A percentile compares a stretch with the other conserved stretches of the same genome.
Conservation (phyloP, 139 green algal species). For the Micractinium conductrix region DNA sequence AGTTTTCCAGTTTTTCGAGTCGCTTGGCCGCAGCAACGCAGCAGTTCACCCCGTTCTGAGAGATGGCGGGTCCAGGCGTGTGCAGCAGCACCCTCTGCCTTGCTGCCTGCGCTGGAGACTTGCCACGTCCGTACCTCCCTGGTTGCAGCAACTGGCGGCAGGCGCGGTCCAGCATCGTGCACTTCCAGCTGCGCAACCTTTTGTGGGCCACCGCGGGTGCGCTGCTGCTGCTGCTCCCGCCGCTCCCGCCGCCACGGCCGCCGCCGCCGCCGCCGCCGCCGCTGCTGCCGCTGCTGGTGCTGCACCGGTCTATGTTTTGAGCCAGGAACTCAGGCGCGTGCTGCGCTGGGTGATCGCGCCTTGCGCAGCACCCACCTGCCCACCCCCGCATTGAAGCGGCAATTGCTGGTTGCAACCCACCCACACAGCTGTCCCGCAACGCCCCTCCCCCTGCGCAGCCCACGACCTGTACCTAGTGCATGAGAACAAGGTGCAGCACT, state of each 20-base stretch:
- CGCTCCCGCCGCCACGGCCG: no score
- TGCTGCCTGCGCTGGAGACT: no score
- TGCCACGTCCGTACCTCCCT: no score
- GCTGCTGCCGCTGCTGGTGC: no score
- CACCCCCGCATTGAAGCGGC: background rate
- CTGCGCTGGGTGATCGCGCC: background rate
- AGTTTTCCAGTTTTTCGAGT: no score
- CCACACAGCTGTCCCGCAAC: background rate
- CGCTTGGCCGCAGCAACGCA: background rate
- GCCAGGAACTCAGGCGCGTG: no score
- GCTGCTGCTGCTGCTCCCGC: no score
- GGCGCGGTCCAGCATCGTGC: conserved; percentile 79
- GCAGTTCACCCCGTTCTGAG: no score
- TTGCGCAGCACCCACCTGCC: background rate
- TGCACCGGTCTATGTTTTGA: no score
- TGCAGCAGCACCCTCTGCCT: conserved; percentile 58
- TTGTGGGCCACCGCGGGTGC: conserved; percentile 75
- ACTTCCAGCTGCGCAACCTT: conserved; percentile 96
- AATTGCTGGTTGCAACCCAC: background rate
- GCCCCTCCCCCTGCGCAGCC: conserved; percentile 3
- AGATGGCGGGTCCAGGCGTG: conserved; percentile 57
- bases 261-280: no score
- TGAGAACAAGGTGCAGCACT: conserved; percentile 83
- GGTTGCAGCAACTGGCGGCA: conserved; percentile 71
- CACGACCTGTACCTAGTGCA: conserved; percentile 86